phyloP scores from a whole-genome alignment of 805 yeast species.

The Monosporozyma yasuniensis region DNA sequence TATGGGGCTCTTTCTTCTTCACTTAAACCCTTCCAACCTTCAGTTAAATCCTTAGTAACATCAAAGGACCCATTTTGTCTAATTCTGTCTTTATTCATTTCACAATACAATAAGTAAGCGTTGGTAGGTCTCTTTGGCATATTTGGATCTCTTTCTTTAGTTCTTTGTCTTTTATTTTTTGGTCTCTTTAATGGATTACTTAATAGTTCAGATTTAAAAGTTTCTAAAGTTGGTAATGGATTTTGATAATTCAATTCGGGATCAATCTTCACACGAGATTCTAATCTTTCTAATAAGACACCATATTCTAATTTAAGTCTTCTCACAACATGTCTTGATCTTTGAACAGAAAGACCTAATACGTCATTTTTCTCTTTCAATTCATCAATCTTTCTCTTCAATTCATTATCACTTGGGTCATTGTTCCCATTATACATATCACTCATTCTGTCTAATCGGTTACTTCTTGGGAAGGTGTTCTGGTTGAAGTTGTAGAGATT shows the following conservation, averaged over 20 bases:
- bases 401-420: background rate
- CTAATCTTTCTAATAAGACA: slow-evolving; percentile 70
- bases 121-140: slow-evolving; percentile 85
- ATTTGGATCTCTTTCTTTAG: slow-evolving; percentile 63
- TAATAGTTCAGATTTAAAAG: slow-evolving; percentile 20
- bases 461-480: too few relatives aligned
- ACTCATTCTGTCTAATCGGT: too few relatives aligned
- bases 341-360: slow-evolving; percentile 63
- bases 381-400: slow-evolving; percentile 39
- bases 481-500: too few relatives aligned
- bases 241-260: slow-evolving; percentile 24
- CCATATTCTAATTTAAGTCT: slow-evolving; percentile 78
- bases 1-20: slow-evolving; percentile 66
- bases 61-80: slow-evolving; percentile 54
- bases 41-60: slow-evolving; percentile 69
- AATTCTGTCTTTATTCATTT: slow-evolving; percentile 68
- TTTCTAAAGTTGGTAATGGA: slow-evolving; percentile 26
- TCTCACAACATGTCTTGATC: slow-evolving; percentile 68
- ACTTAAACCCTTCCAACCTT: slow-evolving; percentile 71
- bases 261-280: slow-evolving; percentile 39
- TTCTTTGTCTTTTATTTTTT: slow-evolving; percentile 25
- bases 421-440: background rate
- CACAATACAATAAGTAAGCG: slow-evolving; percentile 83
- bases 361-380: slow-evolving; percentile 72
- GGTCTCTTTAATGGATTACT: slow-evolving; percentile 18